A percentile compares a stretch with the other conserved stretches of the same genome.
These are phyloP conservation scores for Salinomyces thailandicus DNA, from an alignment of 2,329 filamentous ascomycete genomes.

Conservation along the genomic window DNA sequence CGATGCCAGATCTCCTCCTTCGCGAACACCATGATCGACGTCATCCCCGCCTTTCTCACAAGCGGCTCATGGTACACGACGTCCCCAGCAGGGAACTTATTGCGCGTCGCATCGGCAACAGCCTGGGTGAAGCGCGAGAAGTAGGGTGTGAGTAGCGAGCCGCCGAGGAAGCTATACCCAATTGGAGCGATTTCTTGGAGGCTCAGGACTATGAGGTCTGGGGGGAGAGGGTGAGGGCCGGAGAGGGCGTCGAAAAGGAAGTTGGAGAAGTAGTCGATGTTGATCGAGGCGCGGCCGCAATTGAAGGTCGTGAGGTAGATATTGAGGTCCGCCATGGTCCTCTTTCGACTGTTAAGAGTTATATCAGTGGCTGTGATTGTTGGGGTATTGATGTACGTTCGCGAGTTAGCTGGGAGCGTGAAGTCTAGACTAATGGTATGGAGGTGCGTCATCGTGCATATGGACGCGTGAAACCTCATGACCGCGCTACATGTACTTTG, in stretches of 20 bases:
- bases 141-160: conserved; percentile 66
- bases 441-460: no score
- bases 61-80: conserved; percentile 58
- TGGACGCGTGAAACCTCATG: no score
- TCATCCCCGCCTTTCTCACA: conserved; percentile 75
- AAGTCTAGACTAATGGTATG: no score
- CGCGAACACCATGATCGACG: conserved; percentile 76
- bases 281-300: conserved; percentile 62
- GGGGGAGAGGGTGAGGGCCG: conserved; percentile 44
- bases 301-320: conserved; percentile 84
- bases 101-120: conserved; percentile 33
- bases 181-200: conserved; percentile 87
- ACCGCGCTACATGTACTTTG: no score
- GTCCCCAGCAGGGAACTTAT: conserved; percentile 51
- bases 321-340: conserved; percentile 43
- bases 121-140: conserved; percentile 61
- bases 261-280: conserved; percentile 57
- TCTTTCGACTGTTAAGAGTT: no score
- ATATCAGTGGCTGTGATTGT: no score
- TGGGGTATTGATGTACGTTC: no score
- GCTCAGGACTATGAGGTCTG: conserved; percentile 54
- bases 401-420: no score
- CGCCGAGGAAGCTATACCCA: conserved; percentile 73
- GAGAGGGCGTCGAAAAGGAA: conserved; percentile 38
- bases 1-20: conserved; percentile 47